Evolutionary conservation across 1,284 basidiomycete genomes (phyloP).

Genomic region (Cryptococcus sp.): DNA sequence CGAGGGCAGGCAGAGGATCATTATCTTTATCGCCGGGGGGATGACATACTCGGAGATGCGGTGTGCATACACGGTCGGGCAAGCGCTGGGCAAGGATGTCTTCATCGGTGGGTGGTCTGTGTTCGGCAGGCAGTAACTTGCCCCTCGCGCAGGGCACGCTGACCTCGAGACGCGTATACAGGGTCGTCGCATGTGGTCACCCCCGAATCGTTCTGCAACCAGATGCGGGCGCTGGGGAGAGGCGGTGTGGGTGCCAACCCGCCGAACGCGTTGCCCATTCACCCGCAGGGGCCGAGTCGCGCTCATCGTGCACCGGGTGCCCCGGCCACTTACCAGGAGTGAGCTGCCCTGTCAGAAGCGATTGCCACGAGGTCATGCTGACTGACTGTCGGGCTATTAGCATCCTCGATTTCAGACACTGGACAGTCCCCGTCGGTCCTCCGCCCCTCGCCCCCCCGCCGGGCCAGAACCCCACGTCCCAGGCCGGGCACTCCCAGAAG

Average conservation of each 20-base stretch:
- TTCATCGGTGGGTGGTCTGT: constrained; percentile 69
- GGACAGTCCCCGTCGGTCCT: constrained; percentile 48
- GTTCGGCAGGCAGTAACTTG: not conserved
- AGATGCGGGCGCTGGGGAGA: constrained; percentile 78
- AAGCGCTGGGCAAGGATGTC: constrained; percentile 75
- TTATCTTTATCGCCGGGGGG: constrained; percentile 92
- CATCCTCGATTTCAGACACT: constrained; percentile 46
- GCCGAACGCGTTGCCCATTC: constrained; percentile 64
- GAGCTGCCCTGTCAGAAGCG: constrained; percentile 1
- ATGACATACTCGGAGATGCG: constrained; percentile 96
- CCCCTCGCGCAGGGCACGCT: not conserved
- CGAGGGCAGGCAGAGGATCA: constrained; percentile 65
- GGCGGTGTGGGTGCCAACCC: constrained; percentile 63
- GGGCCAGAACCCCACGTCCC: not conserved
- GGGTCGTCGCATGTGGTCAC: constrained; percentile 87
- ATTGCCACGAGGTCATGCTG: not conserved
- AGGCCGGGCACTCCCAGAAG: constrained; percentile 15
- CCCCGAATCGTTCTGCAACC: constrained; percentile 78
- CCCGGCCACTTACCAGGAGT: constrained; percentile 65
- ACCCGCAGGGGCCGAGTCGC: constrained; percentile 48
- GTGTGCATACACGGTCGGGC: constrained; percentile 76
- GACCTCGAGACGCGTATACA: constrained; percentile 38
- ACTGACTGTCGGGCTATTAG: constrained; percentile 11
- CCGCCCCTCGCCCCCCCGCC: constrained; percentile 43
- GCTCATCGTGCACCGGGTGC: constrained; percentile 61